Evolutionary conservation across 495 filamentous ascomycete genomes (phyloP), one percentile per base, ranked within the genome.

Genomic region (Neurospora africana): DNA sequence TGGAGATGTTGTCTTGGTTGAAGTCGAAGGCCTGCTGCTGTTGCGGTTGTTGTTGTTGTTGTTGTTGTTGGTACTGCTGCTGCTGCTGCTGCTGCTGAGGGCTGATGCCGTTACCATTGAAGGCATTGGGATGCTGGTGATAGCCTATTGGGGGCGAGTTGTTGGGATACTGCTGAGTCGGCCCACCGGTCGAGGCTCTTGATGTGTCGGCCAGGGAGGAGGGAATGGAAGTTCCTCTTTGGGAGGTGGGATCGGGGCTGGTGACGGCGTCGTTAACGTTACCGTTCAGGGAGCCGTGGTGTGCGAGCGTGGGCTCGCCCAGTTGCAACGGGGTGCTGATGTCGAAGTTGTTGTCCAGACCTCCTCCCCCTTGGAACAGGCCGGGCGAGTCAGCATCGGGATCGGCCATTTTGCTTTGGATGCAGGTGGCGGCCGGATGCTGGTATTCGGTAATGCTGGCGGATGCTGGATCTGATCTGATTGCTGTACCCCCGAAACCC

Each of bases 21-120:
- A 75, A 78, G 70, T 80, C 78, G 58, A 78, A 78, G 69, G 78
- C 78, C 61, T 80, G 76, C 47, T 79, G 78, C 10, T 47, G 67
- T 72, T 74, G 74, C n/a, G n/a, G n/a, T n/a, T n/a, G n/a, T n/a
- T n/a, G n/a, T n/a, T n/a, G n/a, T 72, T 33, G 72, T 33, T 72
- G 72, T 73, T 75, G 72, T 72, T 58, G 72, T 74, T 77, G 69
- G 80, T 68, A 15, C 74, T 43, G 43, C 77, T 76, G 72, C 81
- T 78, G 73, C 74, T 78, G 69, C 78, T 68, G 10, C 74, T 43
- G 43, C 77, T 76, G 72, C 81, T 78, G 73, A 77, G 72, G 77
- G 73, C 70, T 43, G 77, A 58, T 33, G 76, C 71, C 75, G 73
- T 80, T 77, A 70, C 78, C 75, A 76, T 77, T 1, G 53, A 30